These are phyloP conservation scores for Prunus armeniaca DNA, from an alignment of 306 rosid species.

Conservation along the genomic window DNA sequence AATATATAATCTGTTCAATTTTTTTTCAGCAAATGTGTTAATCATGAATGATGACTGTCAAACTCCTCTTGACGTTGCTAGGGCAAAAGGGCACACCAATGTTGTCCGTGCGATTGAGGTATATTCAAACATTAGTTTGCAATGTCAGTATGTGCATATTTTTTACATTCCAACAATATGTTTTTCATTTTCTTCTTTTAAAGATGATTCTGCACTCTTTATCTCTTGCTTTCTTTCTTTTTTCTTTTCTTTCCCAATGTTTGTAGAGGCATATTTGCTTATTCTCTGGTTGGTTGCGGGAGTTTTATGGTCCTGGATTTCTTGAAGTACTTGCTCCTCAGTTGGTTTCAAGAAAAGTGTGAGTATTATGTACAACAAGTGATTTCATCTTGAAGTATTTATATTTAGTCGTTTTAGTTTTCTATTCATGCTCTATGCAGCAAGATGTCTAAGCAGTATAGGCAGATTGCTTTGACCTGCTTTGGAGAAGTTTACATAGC, in stretches of 20 bases:
- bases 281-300: conserved; percentile 95
- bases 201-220: neutral
- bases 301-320: conserved; percentile 87
- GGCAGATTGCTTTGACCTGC: conserved; percentile 22
- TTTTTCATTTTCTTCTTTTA: conserved; percentile 12
- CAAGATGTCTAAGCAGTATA: conserved; percentile 12
- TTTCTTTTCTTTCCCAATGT: neutral
- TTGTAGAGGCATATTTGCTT: conserved; percentile 78
- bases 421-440: neutral
- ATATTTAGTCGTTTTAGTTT: conserved; percentile 10
- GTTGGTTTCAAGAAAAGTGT: conserved; percentile 82
- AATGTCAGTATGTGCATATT: neutral
- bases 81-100: conserved; percentile 70
- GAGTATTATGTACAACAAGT: conserved; percentile 29
- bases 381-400: conserved; percentile 29
- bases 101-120: conserved; percentile 94
- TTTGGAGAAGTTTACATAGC: conserved; percentile 4
- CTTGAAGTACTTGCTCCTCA: conserved; percentile 83
- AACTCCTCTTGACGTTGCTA: conserved; percentile 82
- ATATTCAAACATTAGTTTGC: conserved; percentile 12
- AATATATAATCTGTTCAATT: conserved; percentile 16
- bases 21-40: conserved; percentile 74
- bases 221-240: neutral
- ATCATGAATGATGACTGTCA: conserved; percentile 92
- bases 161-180: neutral